Evolutionary conservation across 2,329 filamentous ascomycete species (phyloP).

Genomic region (Fonsecaea multimorphosa): DNA sequence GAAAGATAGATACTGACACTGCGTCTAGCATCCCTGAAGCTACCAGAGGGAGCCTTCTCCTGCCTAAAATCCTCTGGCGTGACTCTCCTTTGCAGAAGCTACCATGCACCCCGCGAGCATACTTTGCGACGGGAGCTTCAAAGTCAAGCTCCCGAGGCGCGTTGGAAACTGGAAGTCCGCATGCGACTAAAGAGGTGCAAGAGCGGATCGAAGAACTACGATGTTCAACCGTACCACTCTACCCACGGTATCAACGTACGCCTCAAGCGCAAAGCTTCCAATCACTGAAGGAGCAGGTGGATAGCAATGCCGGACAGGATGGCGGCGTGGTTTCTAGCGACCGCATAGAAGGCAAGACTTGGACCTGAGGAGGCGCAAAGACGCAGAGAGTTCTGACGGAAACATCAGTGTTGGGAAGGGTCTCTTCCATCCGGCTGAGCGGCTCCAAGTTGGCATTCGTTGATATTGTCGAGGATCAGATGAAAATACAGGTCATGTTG

Average conservation of each 20-base stretch:
- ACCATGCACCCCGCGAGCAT: constrained; percentile 12
- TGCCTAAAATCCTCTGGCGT: background rate
- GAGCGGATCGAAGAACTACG: constrained; percentile 48
- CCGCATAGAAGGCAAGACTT: constrained; percentile 31
- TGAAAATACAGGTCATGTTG: constrained; percentile 72
- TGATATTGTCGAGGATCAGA: constrained; percentile 75
- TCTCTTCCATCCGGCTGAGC: constrained; percentile 72
- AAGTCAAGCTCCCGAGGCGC: background rate
- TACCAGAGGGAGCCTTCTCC: background rate
- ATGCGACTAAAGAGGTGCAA: constrained; percentile 42
- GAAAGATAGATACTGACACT: background rate
- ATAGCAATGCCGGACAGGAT: background rate
- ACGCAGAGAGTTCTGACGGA: constrained; percentile 6
- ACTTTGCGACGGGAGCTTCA: constrained; percentile 11
- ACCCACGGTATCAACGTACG: constrained; percentile 24
- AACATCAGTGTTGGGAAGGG: constrained; percentile 66
- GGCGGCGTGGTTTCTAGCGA: background rate
- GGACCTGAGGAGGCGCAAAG: constrained; percentile 41
- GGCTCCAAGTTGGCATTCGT: constrained; percentile 84
- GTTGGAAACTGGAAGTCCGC: background rate
- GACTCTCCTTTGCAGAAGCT: constrained; percentile 5
- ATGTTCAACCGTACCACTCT: constrained; percentile 39
- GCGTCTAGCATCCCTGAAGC: background rate
- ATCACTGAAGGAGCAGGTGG: constrained; percentile 43
- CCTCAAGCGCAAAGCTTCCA: constrained; percentile 39